These are phyloP conservation scores for Cystobasidium sp. DNA, from an alignment of 1,284 basidiomycete species.

Conservation along the genomic window DNA sequence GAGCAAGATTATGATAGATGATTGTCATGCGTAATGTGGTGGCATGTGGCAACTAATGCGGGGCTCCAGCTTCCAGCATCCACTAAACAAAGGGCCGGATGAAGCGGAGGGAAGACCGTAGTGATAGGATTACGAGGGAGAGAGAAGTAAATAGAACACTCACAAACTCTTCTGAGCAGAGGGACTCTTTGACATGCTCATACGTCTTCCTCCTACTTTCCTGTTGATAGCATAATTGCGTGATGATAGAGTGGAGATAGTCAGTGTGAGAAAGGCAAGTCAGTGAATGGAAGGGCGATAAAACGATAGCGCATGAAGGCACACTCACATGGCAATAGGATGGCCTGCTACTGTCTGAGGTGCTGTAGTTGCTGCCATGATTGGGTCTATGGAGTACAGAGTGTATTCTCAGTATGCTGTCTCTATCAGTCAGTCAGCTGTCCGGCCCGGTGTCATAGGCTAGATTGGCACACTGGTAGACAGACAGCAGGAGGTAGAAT, in stretches of 20 bases:
- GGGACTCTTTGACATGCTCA: constrained; percentile 35
- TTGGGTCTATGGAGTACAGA: background rate
- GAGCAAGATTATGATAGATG: too few relatives aligned
- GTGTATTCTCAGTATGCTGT: too few relatives aligned
- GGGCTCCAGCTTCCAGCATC: constrained; percentile 15
- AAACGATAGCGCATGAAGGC: background rate
- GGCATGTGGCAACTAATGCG: background rate
- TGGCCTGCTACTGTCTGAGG: constrained; percentile 38
- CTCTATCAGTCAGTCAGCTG: too few relatives aligned
- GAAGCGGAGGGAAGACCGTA: background rate
- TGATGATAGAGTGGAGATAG: too few relatives aligned
- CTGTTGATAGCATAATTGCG: background rate
- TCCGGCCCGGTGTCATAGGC: too few relatives aligned
- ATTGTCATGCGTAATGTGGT: background rate
- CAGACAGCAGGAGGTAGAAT: too few relatives aligned
- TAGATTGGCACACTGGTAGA: too few relatives aligned
- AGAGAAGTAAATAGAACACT: background rate
- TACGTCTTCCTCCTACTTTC: constrained; percentile 39
- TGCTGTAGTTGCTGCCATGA: constrained; percentile 18
- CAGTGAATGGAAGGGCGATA: background rate
- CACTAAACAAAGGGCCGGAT: background rate
- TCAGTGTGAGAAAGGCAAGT: constrained; percentile 10
- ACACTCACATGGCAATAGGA: constrained; percentile 38
- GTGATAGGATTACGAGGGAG: background rate
- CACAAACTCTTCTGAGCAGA: constrained; percentile 36